Percentiles rank a stretch among this genome's conserved stretches.
Evolutionary conservation across 2,329 filamentous ascomycete species (phyloP).

Genomic region (Aureobasidium sp.): DNA sequence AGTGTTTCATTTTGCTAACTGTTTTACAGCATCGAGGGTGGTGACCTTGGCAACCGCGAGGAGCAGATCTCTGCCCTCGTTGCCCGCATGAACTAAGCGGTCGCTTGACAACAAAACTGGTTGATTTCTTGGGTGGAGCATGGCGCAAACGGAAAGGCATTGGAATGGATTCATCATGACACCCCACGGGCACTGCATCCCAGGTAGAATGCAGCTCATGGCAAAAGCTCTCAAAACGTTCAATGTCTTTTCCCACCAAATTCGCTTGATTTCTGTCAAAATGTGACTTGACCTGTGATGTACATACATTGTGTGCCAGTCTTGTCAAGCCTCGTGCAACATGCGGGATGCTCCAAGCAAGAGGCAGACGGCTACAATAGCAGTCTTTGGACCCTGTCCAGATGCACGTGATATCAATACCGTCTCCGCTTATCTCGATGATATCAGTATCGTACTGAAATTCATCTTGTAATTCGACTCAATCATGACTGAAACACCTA

Average conservation of each 20-base stretch:
- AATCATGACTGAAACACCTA: not conserved
- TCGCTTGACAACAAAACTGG: not conserved
- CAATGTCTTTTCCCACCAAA: slow-evolving; percentile 15
- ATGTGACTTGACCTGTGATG: not conserved
- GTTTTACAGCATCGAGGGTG: slow-evolving; percentile 63
- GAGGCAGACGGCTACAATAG: no score
- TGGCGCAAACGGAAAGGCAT: slow-evolving; percentile 16
- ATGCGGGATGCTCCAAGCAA: no score
- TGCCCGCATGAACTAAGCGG: slow-evolving; percentile 89
- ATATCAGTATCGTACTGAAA: not conserved
- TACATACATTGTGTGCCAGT: not conserved
- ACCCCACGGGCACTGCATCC: slow-evolving; percentile 9
- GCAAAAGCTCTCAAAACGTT: slow-evolving; percentile 17
- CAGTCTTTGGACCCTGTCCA: not conserved
- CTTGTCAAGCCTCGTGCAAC: not conserved
- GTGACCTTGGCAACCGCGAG: slow-evolving; percentile 97
- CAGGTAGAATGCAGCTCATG: slow-evolving; percentile 15
- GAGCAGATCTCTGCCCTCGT: slow-evolving; percentile 95
- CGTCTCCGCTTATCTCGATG: not conserved
- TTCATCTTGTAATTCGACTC: not conserved
- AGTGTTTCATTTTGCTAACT: slow-evolving; percentile 31
- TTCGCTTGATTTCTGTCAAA: not conserved
- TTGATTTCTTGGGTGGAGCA: slow-evolving; percentile 11
- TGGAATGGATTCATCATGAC: slow-evolving; percentile 10
- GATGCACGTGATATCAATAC: not conserved